A percentile compares a stretch with the other conserved stretches of the same genome.
These are phyloP conservation scores for Trematosphaeria pertusa DNA, from an alignment of 2,329 filamentous ascomycete species.

Conservation along the genomic window DNA sequence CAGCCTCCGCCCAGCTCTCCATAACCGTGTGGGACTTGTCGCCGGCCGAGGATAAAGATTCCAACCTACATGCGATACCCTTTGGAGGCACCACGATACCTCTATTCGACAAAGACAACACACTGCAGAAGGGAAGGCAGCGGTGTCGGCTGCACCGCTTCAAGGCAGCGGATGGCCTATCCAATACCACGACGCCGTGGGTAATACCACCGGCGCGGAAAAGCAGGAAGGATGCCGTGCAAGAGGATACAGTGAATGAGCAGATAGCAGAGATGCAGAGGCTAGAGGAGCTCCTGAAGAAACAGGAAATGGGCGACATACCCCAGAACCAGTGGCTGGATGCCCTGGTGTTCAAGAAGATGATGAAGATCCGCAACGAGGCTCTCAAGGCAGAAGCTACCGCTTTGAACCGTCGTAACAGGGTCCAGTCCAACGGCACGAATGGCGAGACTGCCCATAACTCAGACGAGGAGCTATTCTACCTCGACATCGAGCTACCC, in stretches of 20 bases:
- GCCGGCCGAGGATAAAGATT: conserved; percentile 73
- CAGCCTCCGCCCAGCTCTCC: conserved; percentile 81
- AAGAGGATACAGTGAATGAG: conserved; percentile 59
- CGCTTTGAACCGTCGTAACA: conserved; percentile 45
- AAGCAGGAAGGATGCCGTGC: conserved; percentile 57
- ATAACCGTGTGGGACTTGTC: conserved; percentile 96
- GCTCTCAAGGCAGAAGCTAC: conserved; percentile 44
- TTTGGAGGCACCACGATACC: conserved; percentile 93
- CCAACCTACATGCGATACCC: conserved; percentile 79
- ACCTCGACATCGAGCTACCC: conserved; percentile 88
- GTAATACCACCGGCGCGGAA: conserved; percentile 62
- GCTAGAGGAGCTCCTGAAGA: conserved; percentile 89
- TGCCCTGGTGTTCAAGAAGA: conserved; percentile 87
- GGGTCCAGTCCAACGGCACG: conserved; percentile 18
- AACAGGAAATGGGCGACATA: conserved; percentile 98
- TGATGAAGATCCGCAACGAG: conserved; percentile 70
- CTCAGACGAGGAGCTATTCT: conserved; percentile 70
- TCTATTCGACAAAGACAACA: conserved; percentile 92
- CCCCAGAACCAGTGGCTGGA: conserved; percentile 94
- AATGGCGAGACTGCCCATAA: conserved; percentile 39
- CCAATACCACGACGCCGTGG: conserved; percentile 80
- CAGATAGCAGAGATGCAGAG: conserved; percentile 87
- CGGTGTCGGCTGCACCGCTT: conserved; percentile 87
- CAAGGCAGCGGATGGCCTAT: conserved; percentile 83
- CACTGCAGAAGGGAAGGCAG: conserved; percentile 87